Conservation (phyloP, 1,139 yeast genomes). For the Lodderomyces beijingensis region DNA sequence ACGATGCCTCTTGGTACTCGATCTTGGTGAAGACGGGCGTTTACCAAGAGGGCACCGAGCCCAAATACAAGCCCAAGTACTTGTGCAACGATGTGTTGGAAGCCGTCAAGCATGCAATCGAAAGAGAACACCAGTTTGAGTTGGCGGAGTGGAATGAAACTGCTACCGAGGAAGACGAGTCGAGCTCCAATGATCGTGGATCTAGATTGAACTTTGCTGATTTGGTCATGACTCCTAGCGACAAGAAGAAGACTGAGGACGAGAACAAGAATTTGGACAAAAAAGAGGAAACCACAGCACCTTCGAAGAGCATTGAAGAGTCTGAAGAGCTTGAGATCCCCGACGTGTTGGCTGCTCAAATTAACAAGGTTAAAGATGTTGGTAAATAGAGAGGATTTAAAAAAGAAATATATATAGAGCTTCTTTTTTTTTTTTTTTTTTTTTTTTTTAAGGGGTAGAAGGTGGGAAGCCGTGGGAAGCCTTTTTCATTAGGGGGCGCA, state of each 20-base stretch:
- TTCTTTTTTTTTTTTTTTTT: background rate
- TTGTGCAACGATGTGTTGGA: conserved; percentile 70
- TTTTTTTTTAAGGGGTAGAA: background rate
- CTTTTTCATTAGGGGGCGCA: too few species aligned
- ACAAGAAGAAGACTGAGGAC: conserved; percentile 14
- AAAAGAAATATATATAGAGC: background rate
- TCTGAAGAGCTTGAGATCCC: conserved; percentile 34
- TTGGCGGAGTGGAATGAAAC: conserved; percentile 67
- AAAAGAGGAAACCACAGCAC: conserved; percentile 1
- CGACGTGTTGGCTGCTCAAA: conserved; percentile 34
- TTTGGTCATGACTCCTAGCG: conserved; percentile 46
- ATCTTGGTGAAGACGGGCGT: conserved; percentile 86
- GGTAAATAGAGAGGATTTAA: conserved; percentile 15
- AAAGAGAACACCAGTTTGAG: conserved; percentile 70
- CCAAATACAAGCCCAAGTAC: conserved; percentile 74
- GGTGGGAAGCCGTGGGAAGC: background rate
- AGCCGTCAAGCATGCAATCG: conserved; percentile 79
- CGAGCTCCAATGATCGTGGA: conserved; percentile 20
- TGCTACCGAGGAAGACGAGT: conserved; percentile 30
- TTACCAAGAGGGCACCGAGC: conserved; percentile 72
- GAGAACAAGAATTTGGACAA: conserved; percentile 1
- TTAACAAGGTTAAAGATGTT: conserved; percentile 36
- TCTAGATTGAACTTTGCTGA: conserved; percentile 44
- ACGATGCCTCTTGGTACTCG: conserved; percentile 79
- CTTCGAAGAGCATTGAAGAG: conserved; percentile 2